phyloP scores from a whole-genome alignment of 106 monocot genomes.

The Amphibolis antarctica region DNA sequence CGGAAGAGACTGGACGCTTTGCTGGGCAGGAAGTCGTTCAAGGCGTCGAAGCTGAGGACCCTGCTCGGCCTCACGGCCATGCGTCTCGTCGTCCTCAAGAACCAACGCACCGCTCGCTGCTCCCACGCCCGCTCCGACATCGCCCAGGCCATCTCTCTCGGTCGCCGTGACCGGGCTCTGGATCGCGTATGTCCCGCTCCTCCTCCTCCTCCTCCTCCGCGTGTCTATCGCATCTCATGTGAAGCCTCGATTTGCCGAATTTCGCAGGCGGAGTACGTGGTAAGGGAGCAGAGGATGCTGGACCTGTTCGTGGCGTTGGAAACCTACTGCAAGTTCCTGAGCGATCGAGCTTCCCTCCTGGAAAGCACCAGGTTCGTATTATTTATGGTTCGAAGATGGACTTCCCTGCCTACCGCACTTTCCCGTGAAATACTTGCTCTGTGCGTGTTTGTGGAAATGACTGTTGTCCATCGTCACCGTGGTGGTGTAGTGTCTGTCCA shows the following conservation, averaged over 20 bases:
- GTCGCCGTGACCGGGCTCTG: conserved; percentile 2
- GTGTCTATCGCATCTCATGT: neutral
- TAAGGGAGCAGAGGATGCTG: conserved; percentile 14
- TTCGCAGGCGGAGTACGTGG: conserved; percentile 13
- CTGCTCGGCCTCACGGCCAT: conserved; percentile 3
- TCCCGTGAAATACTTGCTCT: too few relatives aligned
- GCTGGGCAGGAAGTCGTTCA: conserved; percentile 2
- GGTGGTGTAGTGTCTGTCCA: conserved; percentile 49
- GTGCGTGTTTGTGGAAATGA: too few relatives aligned
- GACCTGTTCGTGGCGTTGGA: conserved; percentile 5
- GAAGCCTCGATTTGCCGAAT: neutral
- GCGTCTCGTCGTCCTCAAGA: conserved; percentile 9
- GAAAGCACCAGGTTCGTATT: conserved; percentile 5
- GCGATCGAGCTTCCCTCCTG: neutral
- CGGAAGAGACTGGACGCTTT: conserved; percentile 2
- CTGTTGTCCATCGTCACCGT: neutral
- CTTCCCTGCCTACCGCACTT: neutral
- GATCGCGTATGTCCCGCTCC: neutral
- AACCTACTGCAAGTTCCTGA: conserved; percentile 9
- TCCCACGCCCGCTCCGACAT: conserved; percentile 6
- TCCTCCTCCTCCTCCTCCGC: neutral
- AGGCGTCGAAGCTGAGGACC: conserved; percentile 8
- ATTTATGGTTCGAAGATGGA: too few relatives aligned
- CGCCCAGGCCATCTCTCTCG: neutral
- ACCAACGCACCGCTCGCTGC: conserved; percentile 6